Evolutionary conservation across 1,139 yeast species (phyloP), one percentile per base, ranked within the genome.

Genomic region (Citeromyces siamensis): DNA sequence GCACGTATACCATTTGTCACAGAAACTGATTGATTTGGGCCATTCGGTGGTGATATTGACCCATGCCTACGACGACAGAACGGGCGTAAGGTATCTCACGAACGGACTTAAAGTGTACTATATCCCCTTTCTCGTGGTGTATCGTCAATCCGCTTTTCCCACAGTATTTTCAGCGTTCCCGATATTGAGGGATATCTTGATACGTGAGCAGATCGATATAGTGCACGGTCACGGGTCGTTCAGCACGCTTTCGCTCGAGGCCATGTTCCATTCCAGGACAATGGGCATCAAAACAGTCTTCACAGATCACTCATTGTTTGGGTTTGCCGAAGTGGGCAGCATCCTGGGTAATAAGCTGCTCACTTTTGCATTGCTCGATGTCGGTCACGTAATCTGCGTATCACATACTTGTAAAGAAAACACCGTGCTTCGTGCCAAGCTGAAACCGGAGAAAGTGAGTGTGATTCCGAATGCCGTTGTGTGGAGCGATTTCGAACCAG

Each of bases 381-480:
- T 86, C 6, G 95, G 94, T 37, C 93, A 90, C 55, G 86, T 83
- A 35, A 88, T 93, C 16, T 85, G 97, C 55, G 99, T 93, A 2
- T 84, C 95, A 3, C 94, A 93, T 53, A 90, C 97, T 0, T 86
- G 97, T 55, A 88, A 90, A 53, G 99, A 93, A 49, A 93, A 93
- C 50, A 86, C 95, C 3, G 95, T 88, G 2, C 63, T 90, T 13
- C 60, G 99, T 39, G 95, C 94, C 0, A 74, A 82, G 1, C 58
- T 88, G 33, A 83, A 85, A 46, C 96, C 97, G 0, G 53, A 69
- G 7, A 62, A 62, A 39, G 93, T 88, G 4, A 78, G 88, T 14
- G 99, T 88, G 17, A 90, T 93, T 13, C 99, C 99, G 0, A 93
- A 93, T 56, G 99, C 99, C 0, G 94, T 93, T 9, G 75, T 90